These are phyloP conservation scores for Fusarium sambucinum DNA, from an alignment of 2,329 filamentous ascomycete species.

Conservation along the genomic window DNA sequence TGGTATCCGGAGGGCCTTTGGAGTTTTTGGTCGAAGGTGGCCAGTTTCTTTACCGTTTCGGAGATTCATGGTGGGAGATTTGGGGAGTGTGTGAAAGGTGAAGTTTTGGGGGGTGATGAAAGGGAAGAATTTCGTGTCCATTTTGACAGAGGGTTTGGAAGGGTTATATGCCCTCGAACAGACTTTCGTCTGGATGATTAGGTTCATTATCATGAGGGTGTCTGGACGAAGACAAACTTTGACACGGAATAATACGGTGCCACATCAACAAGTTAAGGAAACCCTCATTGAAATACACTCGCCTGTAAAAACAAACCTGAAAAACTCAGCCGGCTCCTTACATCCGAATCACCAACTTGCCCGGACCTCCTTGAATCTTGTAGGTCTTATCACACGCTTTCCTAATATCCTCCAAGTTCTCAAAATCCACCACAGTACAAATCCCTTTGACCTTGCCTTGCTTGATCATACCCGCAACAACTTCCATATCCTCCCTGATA, in stretches of 20 bases:
- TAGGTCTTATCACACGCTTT: slow-evolving; percentile 55
- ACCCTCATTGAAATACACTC: background rate
- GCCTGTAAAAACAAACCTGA: too few species aligned
- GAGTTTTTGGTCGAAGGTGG: background rate
- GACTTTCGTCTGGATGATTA: background rate
- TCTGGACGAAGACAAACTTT: background rate
- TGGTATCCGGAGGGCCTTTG: background rate
- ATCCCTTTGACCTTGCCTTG: slow-evolving; percentile 59
- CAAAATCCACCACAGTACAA: slow-evolving; percentile 56
- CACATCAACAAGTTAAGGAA: too few species aligned
- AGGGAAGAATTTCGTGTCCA: background rate
- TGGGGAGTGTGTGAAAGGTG: background rate
- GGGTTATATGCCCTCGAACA: background rate
- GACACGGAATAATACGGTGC: background rate
- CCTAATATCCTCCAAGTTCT: slow-evolving; percentile 59
- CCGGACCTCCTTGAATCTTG: slow-evolving; percentile 45
- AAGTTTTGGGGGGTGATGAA: background rate
- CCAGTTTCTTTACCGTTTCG: background rate
- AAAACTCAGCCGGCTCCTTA: background rate
- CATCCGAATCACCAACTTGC: slow-evolving; percentile 48
- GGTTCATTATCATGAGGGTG: background rate
- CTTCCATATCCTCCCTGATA: slow-evolving; percentile 58
- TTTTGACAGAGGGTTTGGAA: background rate
- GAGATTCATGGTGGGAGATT: background rate
- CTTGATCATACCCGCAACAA: slow-evolving; percentile 56